Evolutionary conservation across 2,329 filamentous ascomycete species (phyloP), one percentile per base, ranked within the genome.

Genomic region (Colletotrichum higginsianum): DNA sequence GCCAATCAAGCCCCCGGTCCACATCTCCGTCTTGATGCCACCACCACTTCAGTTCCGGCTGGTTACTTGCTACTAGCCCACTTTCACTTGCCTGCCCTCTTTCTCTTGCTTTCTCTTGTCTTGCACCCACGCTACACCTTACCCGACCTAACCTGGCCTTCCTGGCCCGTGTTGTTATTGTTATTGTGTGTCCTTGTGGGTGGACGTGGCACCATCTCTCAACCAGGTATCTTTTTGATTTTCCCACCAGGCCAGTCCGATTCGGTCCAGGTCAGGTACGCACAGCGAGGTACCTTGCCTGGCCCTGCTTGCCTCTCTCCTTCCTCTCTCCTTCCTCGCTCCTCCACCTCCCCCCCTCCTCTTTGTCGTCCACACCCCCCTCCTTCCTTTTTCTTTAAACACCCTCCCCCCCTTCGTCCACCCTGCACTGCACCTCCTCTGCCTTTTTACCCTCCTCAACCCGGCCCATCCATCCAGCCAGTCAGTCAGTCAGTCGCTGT

Each of bases 351-450:
- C 42, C 35, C 46, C 38, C 46, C 30, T 50, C 60, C 35, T 35
- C 35, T 16, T 11, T n/a, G 9, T 62, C 35, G 38, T 4, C 21
- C 44, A 63, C 67, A 58, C 67, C 67, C 53, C 67, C 21, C 67
- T 40, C 35, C 38, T 26, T 40, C 49, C 61, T 67, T 44, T 64
- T 61, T 64, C 56, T 55, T 61, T 57, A 61, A 69, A 73, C 71
- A 60, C 66, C 71, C 55, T 47, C 66, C 66, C 66, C 66, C 66
- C 66, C 69, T 47, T 44, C 53, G 46, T 67, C 47, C 21, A 55
- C 66, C 44, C 38, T 38, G 38, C 18, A 18, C 52, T 16, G 30
- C 30, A n/a, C 40, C 52, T 42, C 55, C 18, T n/a, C 47, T 11
- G n/a, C 64, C 50, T 38, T 38, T 42, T 52, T 26, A 42, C 50